phyloP scores from a whole-genome alignment of 208 protist genomes.

The Trichomonas gallinae region DNA sequence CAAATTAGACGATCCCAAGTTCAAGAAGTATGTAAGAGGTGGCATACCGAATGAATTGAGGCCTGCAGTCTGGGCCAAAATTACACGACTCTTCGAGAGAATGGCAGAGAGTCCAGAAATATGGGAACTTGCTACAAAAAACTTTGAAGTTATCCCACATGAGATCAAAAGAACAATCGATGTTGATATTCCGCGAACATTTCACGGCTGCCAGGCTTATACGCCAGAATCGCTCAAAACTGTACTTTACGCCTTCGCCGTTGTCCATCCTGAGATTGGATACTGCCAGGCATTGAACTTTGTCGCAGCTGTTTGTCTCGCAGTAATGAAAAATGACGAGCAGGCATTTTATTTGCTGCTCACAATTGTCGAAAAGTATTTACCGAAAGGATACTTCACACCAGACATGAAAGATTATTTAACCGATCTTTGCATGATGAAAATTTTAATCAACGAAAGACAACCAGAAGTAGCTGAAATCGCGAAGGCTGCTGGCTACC shows the following conservation, averaged over 20 bases:
- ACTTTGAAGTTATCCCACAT: background rate
- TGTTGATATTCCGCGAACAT: background rate
- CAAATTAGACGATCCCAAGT: background rate
- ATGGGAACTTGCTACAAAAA: background rate
- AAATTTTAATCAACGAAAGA: background rate
- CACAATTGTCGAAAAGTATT: conserved; percentile 35
- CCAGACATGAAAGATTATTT: background rate
- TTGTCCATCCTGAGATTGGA: conserved; percentile 43
- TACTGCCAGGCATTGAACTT: conserved; percentile 61
- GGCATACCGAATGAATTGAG: background rate
- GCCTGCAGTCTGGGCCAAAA: background rate
- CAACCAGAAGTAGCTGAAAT: background rate
- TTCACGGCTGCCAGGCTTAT: background rate
- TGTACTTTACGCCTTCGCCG: conserved; percentile 40
- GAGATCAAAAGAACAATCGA: background rate
- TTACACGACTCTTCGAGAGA: background rate
- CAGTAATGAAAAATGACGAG: conserved; percentile 46
- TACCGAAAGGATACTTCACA: conserved; percentile 28
- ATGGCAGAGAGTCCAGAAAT: background rate
- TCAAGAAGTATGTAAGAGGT: background rate
- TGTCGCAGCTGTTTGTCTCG: conserved; percentile 44
- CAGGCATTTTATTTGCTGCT: conserved; percentile 47
- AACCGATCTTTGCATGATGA: conserved; percentile 14
- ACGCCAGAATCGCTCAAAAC: conserved; percentile 28
- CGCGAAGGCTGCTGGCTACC: background rate